A percentile compares a stretch with the other conserved stretches of the same genome.
Conservation (phyloP, 2,329 filamentous ascomycete genomes). For the Ophioceras dolichostomum region DNA sequence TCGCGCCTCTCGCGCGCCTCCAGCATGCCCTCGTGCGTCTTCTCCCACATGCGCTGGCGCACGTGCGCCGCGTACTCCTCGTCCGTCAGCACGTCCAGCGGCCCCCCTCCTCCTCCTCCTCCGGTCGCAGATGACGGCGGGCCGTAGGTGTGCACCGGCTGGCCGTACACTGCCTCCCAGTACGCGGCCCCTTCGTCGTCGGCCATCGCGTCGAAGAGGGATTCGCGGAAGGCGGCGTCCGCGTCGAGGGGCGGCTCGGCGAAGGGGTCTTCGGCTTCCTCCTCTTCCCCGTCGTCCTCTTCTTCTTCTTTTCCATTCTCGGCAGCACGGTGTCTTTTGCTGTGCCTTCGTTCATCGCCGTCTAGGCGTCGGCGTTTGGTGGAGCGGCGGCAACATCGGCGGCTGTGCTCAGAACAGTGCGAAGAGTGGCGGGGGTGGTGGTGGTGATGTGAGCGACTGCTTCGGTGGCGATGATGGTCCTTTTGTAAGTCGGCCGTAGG, state of each 20-base stretch:
- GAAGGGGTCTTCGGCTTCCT: slow-evolving; percentile 24
- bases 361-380: neutral
- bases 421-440: neutral
- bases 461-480: slow-evolving; percentile 13
- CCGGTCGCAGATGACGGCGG: too few species aligned
- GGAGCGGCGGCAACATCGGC: too few species aligned
- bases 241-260: slow-evolving; percentile 43
- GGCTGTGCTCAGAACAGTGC: too few species aligned
- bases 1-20: slow-evolving; percentile 57
- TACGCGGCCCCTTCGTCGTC: slow-evolving; percentile 93
- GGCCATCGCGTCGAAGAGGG: slow-evolving; percentile 90
- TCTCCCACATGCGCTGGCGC: slow-evolving; percentile 87
- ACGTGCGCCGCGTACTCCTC: slow-evolving; percentile 87
- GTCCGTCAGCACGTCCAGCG: slow-evolving; percentile 77
- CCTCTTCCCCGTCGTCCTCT: neutral
- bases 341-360: neutral
- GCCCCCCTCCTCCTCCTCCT: slow-evolving; percentile 20
- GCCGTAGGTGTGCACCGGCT: slow-evolving; percentile 74
- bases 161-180: slow-evolving; percentile 94
- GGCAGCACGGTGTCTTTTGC: too few species aligned
- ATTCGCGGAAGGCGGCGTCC: slow-evolving; percentile 76
- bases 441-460: slow-evolving; percentile 13
- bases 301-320: too few species aligned
- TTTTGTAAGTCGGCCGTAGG: too few species aligned
- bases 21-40: slow-evolving; percentile 71